Base-by-base conservation (phyloP, 2,329 filamentous ascomycete species). In the Hortaea werneckii region DNA sequence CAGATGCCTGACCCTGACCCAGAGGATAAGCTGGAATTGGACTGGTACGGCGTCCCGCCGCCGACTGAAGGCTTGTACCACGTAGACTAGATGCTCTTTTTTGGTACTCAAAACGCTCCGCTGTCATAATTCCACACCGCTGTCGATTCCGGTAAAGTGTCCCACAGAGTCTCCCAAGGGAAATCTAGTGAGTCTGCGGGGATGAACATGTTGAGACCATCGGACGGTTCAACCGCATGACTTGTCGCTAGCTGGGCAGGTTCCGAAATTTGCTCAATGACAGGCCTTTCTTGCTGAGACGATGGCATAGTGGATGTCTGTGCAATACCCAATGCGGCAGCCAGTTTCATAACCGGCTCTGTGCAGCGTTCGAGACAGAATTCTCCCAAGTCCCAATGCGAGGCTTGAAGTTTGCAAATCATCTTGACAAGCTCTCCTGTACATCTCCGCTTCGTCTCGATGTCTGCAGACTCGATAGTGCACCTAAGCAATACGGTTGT, bases 401-500 rank as follows among this genome's bases (percentile, higher is more conserved):
- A 45, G 8, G 9, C 38, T 6, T 39, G 9, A 10, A 55, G 40
- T 10, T 41, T 46, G 20, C 43, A 28, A 20, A 30, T 32, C 4
- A 53, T 40, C 10, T 28, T 37, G 8, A 50, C 37, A 5, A 54
- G 29, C 37, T 46, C 50, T 20, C n/a, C 10, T 6, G 73, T 69
- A 53, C 74, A 70, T 42, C 74, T 69, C 29, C 70, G 67, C 7
- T 71, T 67, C 11, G 71, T 65, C 20, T 68, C 65, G 1, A 61
- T 54, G 45, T 75, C 70, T 12, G 67, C 67, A 2, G 74, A 73
- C 54, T 77, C 72, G 28, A 77, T 63, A 3, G 70, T 66, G 56
- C 72, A 74, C 37, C 74, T 68, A 20, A 77, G 66, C 8, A 74
- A 65, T 6, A 76, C 67, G 0, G 72, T 77, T n/a, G 72, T 69